A percentile compares a stretch with the other conserved stretches of the same genome.
These are phyloP conservation scores for Colletotrichum lentis DNA, from an alignment of 2,329 filamentous ascomycete genomes.

Conservation along the genomic window DNA sequence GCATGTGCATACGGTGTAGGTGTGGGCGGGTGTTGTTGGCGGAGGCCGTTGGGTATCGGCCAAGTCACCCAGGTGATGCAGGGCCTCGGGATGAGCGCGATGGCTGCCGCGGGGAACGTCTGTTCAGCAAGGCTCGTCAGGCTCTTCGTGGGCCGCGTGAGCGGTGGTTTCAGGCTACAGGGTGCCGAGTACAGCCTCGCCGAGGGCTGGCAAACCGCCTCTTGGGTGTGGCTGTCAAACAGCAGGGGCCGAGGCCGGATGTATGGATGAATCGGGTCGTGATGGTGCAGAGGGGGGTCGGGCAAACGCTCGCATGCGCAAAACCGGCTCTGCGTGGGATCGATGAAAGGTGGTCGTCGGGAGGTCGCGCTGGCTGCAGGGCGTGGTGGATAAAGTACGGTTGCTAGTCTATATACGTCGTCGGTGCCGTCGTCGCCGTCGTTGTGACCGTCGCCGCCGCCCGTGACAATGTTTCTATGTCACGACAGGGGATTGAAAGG, in stretches of 20 bases:
- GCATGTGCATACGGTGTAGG: constrained; percentile 37
- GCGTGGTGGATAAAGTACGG: constrained; percentile 9
- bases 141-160: background rate
- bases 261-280: constrained; percentile 5
- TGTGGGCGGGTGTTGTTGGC: background rate
- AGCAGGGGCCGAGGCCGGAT: constrained; percentile 9
- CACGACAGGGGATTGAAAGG: constrained; percentile 28
- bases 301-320: constrained; percentile 17
- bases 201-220: constrained; percentile 11
- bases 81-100: constrained; percentile 16
- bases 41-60: constrained; percentile 18
- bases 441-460: background rate
- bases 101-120: constrained; percentile 13
- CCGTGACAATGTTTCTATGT: constrained; percentile 14
- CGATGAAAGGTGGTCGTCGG: constrained; percentile 9
- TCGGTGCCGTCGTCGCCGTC: background rate
- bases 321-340: constrained; percentile 4
- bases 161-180: constrained; percentile 17
- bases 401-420: constrained; percentile 20
- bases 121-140: constrained; percentile 27
- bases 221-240: constrained; percentile 4
- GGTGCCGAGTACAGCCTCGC: constrained; percentile 25
- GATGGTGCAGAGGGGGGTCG: constrained; percentile 3
- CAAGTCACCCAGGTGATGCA: constrained; percentile 24
- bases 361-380: constrained; percentile 21